Base-by-base conservation (phyloP, 2,329 filamentous ascomycete species). In the Thermochaetoides dissita region DNA sequence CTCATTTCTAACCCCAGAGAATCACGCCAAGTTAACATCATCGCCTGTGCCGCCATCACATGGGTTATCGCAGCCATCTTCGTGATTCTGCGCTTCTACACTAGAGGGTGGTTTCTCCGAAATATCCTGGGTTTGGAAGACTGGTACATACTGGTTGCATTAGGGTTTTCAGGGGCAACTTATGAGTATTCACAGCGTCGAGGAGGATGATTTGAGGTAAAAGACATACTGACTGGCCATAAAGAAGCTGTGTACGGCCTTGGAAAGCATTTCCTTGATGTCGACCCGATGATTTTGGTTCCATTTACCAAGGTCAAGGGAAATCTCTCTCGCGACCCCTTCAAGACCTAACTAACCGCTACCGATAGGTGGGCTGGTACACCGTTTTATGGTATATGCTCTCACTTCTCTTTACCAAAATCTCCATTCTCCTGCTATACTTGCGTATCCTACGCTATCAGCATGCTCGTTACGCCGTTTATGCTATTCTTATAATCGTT, bases 71-170 rank as follows among this genome's bases (percentile, higher is more conserved):
- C 59, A 1, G 60, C 55, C 9, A 17, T 53, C 0, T 55, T 62
- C 30, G 57, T 62, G n/a, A 49, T 46, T 5, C 40, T 61, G 12
- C 61, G 62, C 3, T 55, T 65, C 41, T 65, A 62, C 45, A 63
- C 62, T 7, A 50, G 62, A 37, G 48, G 52, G 3, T 47, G 53
- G 6, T 45, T 64, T 32, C 54, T 61, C 24, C 57, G 38, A 3
- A 46, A 57, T 43, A 56, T 60, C 30, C 53, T 61, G 36, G 60
- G 59, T 33, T 37, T 49, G 4, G 61, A 63, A 37, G 61, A 64
- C 47, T 61, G 59, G 54, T 52, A 54, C 17, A 58, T 62, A 30
- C 10, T 63, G 3, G 43, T 55, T n/a, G 54, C 61, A 3, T 44
- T 61, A 37, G 53, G 61, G 2, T 53, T 55, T 38, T 51, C 54